phyloP scores from a whole-genome alignment of 192 early-diverging fungal species.

The Neocallimastix lanati region DNA sequence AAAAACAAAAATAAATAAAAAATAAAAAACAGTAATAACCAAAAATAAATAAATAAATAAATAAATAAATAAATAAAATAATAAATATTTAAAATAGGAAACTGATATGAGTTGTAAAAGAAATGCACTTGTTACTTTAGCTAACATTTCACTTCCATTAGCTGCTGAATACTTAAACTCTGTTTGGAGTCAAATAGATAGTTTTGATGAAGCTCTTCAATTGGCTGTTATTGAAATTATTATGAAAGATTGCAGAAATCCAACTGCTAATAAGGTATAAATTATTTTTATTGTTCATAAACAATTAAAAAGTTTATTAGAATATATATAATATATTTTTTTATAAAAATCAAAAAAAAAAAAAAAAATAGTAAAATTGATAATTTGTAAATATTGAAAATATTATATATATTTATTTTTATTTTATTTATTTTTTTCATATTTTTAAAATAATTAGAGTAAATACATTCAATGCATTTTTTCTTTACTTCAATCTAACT shows the following conservation, averaged over 20 bases:
- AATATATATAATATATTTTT: too few relatives aligned
- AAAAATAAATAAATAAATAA: background rate
- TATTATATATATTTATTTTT: background rate
- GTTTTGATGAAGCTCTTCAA: slow-evolving; percentile 83
- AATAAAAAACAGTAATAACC: too few relatives aligned
- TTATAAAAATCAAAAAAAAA: too few relatives aligned
- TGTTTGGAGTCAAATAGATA: slow-evolving; percentile 48
- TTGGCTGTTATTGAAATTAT: slow-evolving; percentile 86
- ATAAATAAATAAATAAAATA: background rate
- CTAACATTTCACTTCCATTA: slow-evolving; percentile 48
- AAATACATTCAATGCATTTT: slow-evolving; percentile 85
- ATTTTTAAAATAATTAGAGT: slow-evolving; percentile 18
- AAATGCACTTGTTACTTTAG: slow-evolving; percentile 86
- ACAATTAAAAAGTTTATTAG: too few relatives aligned
- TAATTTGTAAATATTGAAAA: too few relatives aligned
- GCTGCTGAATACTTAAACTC: slow-evolving; percentile 74
- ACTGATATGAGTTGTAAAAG: slow-evolving; percentile 79
- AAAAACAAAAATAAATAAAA: too few relatives aligned
- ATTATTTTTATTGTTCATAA: too few relatives aligned
- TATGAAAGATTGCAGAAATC: slow-evolving; percentile 69
- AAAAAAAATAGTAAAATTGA: too few relatives aligned
- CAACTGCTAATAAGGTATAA: slow-evolving; percentile 59
- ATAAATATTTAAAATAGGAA: slow-evolving; percentile 30
- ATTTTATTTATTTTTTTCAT: background rate
- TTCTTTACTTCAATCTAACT: slow-evolving; percentile 56